A percentile compares a stretch with the other conserved stretches of the same genome.
phyloP scores from a whole-genome alignment of 352 stramenopile species.

The Phytophthora ramorum region DNA sequence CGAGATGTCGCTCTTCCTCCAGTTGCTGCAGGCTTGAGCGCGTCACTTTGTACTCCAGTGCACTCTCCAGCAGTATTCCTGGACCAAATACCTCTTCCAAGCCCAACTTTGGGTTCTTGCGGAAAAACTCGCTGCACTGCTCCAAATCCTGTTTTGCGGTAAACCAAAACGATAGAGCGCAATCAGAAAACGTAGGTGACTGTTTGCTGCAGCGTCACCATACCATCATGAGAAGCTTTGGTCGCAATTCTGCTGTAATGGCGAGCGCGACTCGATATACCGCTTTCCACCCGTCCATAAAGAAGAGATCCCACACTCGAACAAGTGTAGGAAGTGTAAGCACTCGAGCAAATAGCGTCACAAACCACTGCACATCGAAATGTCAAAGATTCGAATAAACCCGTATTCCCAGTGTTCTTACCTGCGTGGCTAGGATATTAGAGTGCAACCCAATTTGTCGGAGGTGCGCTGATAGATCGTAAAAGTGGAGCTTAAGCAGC shows the following conservation, averaged over 20 bases:
- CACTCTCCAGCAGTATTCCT: constrained; percentile 49
- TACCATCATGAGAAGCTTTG: constrained; percentile 68
- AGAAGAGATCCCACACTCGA: constrained; percentile 76
- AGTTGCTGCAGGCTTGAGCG: constrained; percentile 59
- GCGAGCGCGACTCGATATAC: constrained; percentile 75
- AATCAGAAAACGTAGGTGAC: not conserved
- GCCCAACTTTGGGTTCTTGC: constrained; percentile 60
- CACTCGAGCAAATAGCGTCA: constrained; percentile 81
- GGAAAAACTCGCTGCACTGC: constrained; percentile 74
- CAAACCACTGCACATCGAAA: constrained; percentile 70
- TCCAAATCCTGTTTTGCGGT: constrained; percentile 65
- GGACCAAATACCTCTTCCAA: constrained; percentile 46
- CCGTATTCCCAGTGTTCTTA: constrained; percentile 17
- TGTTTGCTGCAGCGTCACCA: not conserved
- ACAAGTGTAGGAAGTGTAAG: constrained; percentile 51
- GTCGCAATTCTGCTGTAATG: constrained; percentile 62
- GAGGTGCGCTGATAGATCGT: constrained; percentile 67
- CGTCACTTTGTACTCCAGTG: constrained; percentile 75
- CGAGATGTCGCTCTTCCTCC: constrained; percentile 73
- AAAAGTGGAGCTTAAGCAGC: constrained; percentile 72
- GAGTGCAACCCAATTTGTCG: constrained; percentile 84
- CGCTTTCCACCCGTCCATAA: constrained; percentile 83
- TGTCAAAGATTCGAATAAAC: too few relatives aligned
- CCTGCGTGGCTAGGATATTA: constrained; percentile 81
- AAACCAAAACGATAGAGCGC: not conserved